A percentile compares a stretch with the other conserved stretches of the same genome.
These are phyloP conservation scores for Rehmannia glutinosa DNA, from an alignment of 257 asterid species.

Conservation along the genomic window DNA sequence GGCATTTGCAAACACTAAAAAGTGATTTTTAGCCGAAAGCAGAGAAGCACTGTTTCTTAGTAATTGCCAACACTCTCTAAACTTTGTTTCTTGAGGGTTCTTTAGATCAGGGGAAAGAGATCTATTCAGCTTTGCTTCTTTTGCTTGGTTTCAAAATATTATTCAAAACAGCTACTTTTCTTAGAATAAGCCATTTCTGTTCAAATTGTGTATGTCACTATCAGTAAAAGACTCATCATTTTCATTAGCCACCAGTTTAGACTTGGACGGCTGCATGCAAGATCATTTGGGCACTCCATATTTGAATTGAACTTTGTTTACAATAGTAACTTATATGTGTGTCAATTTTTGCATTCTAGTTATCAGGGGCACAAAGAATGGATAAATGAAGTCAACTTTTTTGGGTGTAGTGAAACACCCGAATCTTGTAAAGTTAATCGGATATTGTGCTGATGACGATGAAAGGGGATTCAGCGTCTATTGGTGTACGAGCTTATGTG, in stretches of 20 bases:
- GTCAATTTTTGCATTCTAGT: slow-evolving; percentile 54
- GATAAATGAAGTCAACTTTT: slow-evolving; percentile 84
- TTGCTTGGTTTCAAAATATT: background rate
- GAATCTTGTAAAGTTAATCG: slow-evolving; percentile 83
- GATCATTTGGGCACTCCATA: no score
- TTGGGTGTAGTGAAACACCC: slow-evolving; percentile 84
- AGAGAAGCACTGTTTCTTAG: no score
- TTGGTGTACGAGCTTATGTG: slow-evolving; percentile 85
- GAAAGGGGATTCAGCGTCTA: slow-evolving; percentile 96
- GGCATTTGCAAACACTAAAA: no score
- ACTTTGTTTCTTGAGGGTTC: no score
- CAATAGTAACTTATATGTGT: slow-evolving; percentile 18
- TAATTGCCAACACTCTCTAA: no score
- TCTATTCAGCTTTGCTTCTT: no score
- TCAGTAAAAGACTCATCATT: background rate
- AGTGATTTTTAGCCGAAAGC: no score
- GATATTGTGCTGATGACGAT: slow-evolving; percentile 93
- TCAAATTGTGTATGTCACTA: background rate
- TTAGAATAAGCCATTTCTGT: background rate
- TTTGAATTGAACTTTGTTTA: no score
- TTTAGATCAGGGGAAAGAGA: no score
- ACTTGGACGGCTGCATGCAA: background rate
- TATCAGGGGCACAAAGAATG: slow-evolving; percentile 99
- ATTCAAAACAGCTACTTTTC: background rate
- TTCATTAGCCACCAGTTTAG: slow-evolving; percentile 1